Evolutionary conservation across 164 flowering plant genomes (phyloP).

Genomic region (Euptelea pleiosperma): DNA sequence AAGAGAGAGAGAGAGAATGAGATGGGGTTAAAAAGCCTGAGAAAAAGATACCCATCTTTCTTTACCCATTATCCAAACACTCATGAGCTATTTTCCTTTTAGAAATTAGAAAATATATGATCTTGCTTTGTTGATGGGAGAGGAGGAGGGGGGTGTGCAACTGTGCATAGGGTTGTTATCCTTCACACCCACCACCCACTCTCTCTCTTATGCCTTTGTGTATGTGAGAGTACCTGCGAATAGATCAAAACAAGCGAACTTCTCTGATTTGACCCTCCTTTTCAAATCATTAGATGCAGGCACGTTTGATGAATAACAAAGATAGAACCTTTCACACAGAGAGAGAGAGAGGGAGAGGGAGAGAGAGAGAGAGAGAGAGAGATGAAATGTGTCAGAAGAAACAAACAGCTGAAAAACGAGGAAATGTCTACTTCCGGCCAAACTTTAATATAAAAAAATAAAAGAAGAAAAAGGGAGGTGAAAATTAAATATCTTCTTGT

Average conservation of each 20-base stretch:
- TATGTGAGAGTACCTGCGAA: constrained; percentile 42
- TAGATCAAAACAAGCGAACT: constrained; percentile 44
- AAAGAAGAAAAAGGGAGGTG: neutral
- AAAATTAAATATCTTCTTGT: constrained; percentile 3
- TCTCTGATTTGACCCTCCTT: constrained; percentile 58
- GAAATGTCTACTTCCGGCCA: constrained; percentile 72
- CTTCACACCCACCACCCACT: constrained; percentile 12
- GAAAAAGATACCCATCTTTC: constrained; percentile 68
- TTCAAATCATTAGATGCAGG: constrained; percentile 58
- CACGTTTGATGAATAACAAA: constrained; percentile 24
- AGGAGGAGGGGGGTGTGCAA: neutral
- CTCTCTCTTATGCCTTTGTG: constrained; percentile 11
- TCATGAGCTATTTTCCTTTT: constrained; percentile 8
- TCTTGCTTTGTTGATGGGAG: constrained; percentile 4
- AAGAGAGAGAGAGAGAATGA: constrained; percentile 9
- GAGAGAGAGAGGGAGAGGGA: constrained; percentile 18
- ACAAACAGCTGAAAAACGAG: constrained; percentile 79
- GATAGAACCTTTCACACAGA: constrained; percentile 12
- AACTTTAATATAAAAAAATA: constrained; percentile 13
- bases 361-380: constrained; percentile 15
- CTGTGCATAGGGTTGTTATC: constrained; percentile 10
- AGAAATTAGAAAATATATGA: neutral
- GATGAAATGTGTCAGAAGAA: constrained; percentile 42
- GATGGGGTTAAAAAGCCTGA: constrained; percentile 37
- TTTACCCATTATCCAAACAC: constrained; percentile 41